phyloP scores from a whole-genome alignment of 75 land plant genomes.

The Ceratopteris richardii region DNA sequence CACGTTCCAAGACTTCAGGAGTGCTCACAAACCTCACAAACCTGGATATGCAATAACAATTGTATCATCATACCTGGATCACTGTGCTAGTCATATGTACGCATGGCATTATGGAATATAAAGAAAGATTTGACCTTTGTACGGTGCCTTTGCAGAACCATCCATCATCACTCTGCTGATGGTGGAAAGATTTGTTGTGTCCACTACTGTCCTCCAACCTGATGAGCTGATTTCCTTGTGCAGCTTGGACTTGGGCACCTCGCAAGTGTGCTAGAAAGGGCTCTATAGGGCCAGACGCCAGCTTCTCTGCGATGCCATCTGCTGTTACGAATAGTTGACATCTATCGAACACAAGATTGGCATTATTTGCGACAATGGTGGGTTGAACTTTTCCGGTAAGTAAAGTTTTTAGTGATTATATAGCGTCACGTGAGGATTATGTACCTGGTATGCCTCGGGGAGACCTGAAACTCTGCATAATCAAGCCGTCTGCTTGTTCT shows the following conservation, averaged over 20 bases:
- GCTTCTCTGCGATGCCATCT: constrained; percentile 59
- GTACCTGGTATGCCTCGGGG: constrained; percentile 42
- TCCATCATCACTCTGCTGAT: constrained; percentile 25
- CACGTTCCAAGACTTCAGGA: constrained; percentile 90
- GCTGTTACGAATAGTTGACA: constrained; percentile 72
- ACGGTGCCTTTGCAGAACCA: constrained; percentile 92
- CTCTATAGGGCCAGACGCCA: constrained; percentile 67
- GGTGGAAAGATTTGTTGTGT: constrained; percentile 9
- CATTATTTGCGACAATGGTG: background rate
- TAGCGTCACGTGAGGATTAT: too few species aligned
- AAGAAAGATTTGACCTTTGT: constrained; percentile 51
- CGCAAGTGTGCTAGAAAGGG: constrained; percentile 67
- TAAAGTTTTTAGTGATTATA: too few species aligned
- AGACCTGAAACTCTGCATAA: constrained; percentile 42
- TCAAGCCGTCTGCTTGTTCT: constrained; percentile 36
- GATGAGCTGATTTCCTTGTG: constrained; percentile 34
- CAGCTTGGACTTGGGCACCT: constrained; percentile 67
- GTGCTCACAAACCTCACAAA: constrained; percentile 99
- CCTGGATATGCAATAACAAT: constrained; percentile 24
- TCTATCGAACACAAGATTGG: constrained; percentile 18
- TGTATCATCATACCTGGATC: background rate
- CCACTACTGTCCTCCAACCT: constrained; percentile 43
- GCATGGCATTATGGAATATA: background rate
- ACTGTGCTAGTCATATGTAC: background rate
- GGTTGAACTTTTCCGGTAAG: background rate